A percentile compares a stretch with the other conserved stretches of the same genome.
Conservation (phyloP, 192 early-diverging fungal genomes). For the Rhizoclosmatium globosum region DNA sequence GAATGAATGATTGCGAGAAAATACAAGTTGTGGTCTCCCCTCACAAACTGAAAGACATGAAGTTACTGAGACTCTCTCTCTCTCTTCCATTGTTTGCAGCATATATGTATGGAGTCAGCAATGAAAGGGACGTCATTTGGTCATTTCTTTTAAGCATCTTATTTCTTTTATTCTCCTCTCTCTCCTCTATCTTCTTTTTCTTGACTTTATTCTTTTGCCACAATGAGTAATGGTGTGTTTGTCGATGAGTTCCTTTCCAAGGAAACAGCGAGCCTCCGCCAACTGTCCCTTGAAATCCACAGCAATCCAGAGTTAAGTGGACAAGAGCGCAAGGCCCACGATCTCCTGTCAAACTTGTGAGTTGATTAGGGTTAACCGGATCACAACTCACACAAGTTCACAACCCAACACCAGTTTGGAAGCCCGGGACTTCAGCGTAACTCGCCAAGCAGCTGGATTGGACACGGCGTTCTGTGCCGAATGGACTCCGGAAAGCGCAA, state of each 20-base stretch:
- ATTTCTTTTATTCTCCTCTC: neutral
- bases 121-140: neutral
- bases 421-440: constrained; percentile 68
- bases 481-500: constrained; percentile 47
- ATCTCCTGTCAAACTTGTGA: constrained; percentile 66
- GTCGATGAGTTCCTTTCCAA: constrained; percentile 5
- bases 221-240: neutral
- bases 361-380: too few species aligned
- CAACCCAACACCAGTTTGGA: constrained; percentile 48
- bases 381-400: neutral
- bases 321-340: constrained; percentile 57
- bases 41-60: too few species aligned
- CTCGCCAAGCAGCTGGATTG: constrained; percentile 65
- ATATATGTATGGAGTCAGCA: neutral
- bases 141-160: neutral
- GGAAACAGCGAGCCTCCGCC: constrained; percentile 2
- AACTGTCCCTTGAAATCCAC: constrained; percentile 45
- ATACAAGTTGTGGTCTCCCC: too few species aligned
- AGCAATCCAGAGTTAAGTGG: constrained; percentile 44
- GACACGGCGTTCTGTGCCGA: constrained; percentile 81
- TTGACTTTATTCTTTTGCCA: neutral
- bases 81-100: too few species aligned
- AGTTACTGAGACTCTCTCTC: too few species aligned
- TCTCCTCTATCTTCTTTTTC: neutral
- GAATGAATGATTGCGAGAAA: too few species aligned